These are phyloP conservation scores for Cyberlindnera euphorbiae DNA, from an alignment of 805 yeast genomes.

Conservation along the genomic window DNA sequence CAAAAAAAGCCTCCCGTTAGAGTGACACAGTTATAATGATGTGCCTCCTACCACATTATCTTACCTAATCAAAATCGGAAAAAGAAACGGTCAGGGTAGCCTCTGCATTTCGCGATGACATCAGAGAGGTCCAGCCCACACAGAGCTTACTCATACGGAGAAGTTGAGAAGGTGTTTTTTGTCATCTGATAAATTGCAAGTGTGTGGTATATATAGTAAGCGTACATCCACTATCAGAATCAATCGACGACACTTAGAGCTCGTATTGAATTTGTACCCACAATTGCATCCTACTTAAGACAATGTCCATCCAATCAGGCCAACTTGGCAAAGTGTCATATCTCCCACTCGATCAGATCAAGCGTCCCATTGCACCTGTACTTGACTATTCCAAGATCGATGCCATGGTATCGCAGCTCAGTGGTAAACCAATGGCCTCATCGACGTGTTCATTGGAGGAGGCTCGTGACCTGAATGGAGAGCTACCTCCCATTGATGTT, in stretches of 20 bases:
- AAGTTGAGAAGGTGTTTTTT: no score
- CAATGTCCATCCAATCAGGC: conserved; percentile 69
- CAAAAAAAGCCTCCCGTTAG: no score
- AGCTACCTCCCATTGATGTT: conserved; percentile 80
- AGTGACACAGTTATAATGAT: no score
- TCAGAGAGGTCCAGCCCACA: no score
- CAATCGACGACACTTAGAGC: no score
- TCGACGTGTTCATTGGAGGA: conserved; percentile 47
- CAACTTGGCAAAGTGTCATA: conserved; percentile 45
- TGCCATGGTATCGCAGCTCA: conserved; percentile 69
- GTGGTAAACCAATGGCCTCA: conserved; percentile 60
- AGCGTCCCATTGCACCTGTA: conserved; percentile 83
- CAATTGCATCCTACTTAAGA: no score
- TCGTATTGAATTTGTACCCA: neutral
- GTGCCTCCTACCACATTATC: no score
- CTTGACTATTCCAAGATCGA: conserved; percentile 69
- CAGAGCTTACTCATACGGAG: no score
- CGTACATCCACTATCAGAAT: neutral
- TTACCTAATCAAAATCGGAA: no score
- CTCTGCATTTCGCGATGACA: no score
- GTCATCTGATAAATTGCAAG: no score
- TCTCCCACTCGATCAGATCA: conserved; percentile 62
- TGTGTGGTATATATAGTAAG: neutral
- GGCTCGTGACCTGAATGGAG: conserved; percentile 41
- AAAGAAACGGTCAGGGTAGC: no score